These are phyloP conservation scores for Prosopis cineraria DNA, from an alignment of 306 rosid species.

Conservation along the genomic window DNA sequence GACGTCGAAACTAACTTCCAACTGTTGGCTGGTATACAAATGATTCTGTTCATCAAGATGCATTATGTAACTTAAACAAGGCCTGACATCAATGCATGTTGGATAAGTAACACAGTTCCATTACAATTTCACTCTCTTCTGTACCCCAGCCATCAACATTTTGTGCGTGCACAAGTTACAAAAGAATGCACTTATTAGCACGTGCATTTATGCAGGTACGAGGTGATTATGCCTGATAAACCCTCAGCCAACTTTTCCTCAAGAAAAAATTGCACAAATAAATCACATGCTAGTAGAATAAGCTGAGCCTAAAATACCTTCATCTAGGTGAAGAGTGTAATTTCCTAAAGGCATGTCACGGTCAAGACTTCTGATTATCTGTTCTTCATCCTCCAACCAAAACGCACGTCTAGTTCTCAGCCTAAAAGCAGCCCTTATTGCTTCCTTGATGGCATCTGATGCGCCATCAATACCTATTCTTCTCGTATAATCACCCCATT, in stretches of 20 bases:
- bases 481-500: constrained; percentile 90
- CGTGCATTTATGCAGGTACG: neutral
- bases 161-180: neutral
- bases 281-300: constrained; percentile 14
- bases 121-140: neutral
- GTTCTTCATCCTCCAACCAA: constrained; percentile 99
- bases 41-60: neutral
- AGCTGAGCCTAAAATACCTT: constrained; percentile 54
- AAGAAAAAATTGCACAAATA: constrained; percentile 10
- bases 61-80: neutral
- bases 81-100: neutral
- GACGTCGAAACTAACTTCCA: neutral
- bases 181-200: neutral
- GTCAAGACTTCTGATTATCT: constrained; percentile 84
- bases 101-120: neutral
- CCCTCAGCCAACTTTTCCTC: neutral
- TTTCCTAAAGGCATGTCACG: constrained; percentile 95
- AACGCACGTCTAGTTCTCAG: constrained; percentile 89
- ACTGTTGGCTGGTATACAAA: neutral
- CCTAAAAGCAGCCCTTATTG: constrained; percentile 86
- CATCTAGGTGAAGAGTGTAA: constrained; percentile 94
- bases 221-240: neutral
- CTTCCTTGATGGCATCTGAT: constrained; percentile 91
- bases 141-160: neutral
- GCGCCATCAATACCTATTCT: constrained; percentile 91